Conservation (phyloP, 805 yeast genomes). For the Schwanniomyces yamadae region DNA sequence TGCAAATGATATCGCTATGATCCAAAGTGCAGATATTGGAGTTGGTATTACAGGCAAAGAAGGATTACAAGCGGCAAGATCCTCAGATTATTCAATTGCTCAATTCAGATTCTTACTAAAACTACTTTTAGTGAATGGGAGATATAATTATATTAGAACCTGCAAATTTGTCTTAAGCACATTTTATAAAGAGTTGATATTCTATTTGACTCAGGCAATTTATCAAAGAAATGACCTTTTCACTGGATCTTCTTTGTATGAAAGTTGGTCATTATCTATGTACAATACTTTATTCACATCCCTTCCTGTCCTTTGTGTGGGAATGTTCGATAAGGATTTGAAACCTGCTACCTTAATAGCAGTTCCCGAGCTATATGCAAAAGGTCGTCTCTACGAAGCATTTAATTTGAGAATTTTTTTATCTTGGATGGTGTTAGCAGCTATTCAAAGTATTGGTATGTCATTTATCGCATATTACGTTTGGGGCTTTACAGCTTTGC, state of each 20-base stretch:
- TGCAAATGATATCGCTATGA: slow-evolving; percentile 99
- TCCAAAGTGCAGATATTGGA: slow-evolving; percentile 97
- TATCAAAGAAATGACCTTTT: slow-evolving; percentile 85
- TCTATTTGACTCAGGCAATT: slow-evolving; percentile 83
- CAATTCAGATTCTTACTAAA: slow-evolving; percentile 86
- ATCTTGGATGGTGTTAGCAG: slow-evolving; percentile 76
- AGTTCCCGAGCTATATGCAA: slow-evolving; percentile 83
- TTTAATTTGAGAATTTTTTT: slow-evolving; percentile 71
- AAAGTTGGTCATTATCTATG: slow-evolving; percentile 96
- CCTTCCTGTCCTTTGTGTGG: slow-evolving; percentile 84
- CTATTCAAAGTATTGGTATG: slow-evolving; percentile 66
- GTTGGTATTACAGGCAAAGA: slow-evolving; percentile 97
- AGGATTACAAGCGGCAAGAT: slow-evolving; percentile 94
- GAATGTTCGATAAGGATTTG: slow-evolving; percentile 93
- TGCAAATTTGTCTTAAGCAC: slow-evolving; percentile 90
- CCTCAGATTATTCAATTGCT: slow-evolving; percentile 93
- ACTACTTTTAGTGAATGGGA: slow-evolving; percentile 86
- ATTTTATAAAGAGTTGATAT: slow-evolving; percentile 88
- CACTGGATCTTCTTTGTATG: slow-evolving; percentile 91
- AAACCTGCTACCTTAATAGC: slow-evolving; percentile 85
- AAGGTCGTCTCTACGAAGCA: slow-evolving; percentile 70
- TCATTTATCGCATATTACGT: slow-evolving; percentile 64
- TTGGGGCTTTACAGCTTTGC: slow-evolving; percentile 69
- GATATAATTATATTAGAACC: slow-evolving; percentile 91
- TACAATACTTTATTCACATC: slow-evolving; percentile 95